Conservation (phyloP, 441 rosid genomes). For the Brassica hybrid region DNA sequence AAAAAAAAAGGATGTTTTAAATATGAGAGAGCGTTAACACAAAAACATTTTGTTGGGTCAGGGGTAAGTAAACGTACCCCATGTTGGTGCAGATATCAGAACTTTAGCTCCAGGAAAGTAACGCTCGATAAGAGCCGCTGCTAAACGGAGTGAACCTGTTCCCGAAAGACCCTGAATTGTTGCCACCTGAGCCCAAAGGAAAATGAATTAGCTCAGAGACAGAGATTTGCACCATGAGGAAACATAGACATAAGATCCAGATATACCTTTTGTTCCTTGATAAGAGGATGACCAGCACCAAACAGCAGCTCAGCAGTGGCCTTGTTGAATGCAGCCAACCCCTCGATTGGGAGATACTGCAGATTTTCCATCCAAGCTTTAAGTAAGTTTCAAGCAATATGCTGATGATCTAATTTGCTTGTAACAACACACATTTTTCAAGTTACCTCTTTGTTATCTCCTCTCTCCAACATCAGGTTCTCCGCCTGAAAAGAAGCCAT, state of each 20-base stretch:
- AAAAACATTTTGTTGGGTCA: not conserved
- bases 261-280: constrained; percentile 75
- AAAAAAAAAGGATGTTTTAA: too few relatives aligned
- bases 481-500: constrained; percentile 64
- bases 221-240: not conserved
- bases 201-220: not conserved
- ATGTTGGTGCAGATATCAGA: constrained; percentile 88
- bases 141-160: constrained; percentile 93
- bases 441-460: constrained; percentile 93
- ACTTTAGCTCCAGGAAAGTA: constrained; percentile 93
- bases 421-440: too few relatives aligned
- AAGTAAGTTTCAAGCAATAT: too few relatives aligned
- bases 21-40: not conserved
- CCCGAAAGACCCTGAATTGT: constrained; percentile 98
- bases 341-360: constrained; percentile 26
- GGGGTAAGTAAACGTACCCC: constrained; percentile 57
- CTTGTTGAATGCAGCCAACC: constrained; percentile 89
- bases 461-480: constrained; percentile 84
- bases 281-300: constrained; percentile 79
- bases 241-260: not conserved
- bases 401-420: too few relatives aligned
- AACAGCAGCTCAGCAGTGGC: constrained; percentile 88
- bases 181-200: constrained; percentile 64
- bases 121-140: constrained; percentile 90
- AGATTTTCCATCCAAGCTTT: too few relatives aligned